Evolutionary conservation across 805 yeast species (phyloP), one percentile per base, ranked within the genome.

Genomic region (Suhomyces kilbournensis): DNA sequence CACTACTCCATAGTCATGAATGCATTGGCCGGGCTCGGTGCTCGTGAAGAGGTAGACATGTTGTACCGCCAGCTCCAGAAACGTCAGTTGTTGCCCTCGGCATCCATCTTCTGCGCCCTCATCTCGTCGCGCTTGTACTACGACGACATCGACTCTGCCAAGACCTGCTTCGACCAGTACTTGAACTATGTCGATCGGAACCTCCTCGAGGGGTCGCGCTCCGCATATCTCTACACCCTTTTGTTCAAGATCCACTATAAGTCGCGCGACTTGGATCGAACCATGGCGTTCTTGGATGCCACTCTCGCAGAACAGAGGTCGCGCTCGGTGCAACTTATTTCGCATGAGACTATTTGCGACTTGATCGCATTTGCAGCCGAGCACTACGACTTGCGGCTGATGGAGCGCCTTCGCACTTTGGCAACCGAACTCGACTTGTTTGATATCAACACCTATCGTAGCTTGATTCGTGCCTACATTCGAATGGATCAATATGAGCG

Each of bases 1-100:
- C 89, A 86, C 57, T 87, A 86, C 62, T 74, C 79, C 3, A 77
- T 82, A 15, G 83, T 85, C 10, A 83, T 88, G 79, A 67, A 72
- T 49, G 82, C 87, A 0, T 68, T 88, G 54, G 84, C 88, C 0
- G 56, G 61, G 4, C 63, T 71, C 32, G 85, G 81, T 8, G 82
- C 80, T 57, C 66, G 60, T 40, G 75, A 65, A 39, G 78, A 75
- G 62, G 83, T 80, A 9, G 79, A 78, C 25, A 66, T 62, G 52
- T 68, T 88, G 52, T 85, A 75, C 66, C 54, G 68, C n/a, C 78
- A 81, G 59, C 59, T 83, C 28, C 45, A 69, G 4, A 65, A 71
- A 48, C 70, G 84, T 50, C 74, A 76, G 1, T 72, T 82, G 60
- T 59, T 54, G 3, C 89, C 90, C 1, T 69, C 74, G 3, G 66